These are phyloP conservation scores for Tardiomyces blankii DNA, from an alignment of 1,139 yeast genomes.

Conservation along the genomic window DNA sequence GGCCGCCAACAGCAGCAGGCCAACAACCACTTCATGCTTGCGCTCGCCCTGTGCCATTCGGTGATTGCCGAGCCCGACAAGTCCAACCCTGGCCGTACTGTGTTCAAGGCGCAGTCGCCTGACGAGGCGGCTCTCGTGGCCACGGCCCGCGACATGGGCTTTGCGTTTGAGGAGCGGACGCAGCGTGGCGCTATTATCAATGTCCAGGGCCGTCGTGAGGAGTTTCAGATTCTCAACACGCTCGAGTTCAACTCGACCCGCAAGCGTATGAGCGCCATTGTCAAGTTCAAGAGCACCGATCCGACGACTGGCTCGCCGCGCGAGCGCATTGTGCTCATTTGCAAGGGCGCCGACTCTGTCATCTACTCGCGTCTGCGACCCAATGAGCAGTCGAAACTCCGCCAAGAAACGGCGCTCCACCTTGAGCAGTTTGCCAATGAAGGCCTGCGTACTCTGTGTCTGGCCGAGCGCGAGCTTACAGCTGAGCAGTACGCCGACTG, in stretches of 20 bases:
- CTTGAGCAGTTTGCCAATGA: conserved; percentile 92
- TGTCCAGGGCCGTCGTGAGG: conserved; percentile 61
- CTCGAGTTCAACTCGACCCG: conserved; percentile 86
- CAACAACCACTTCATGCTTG: conserved; percentile 71
- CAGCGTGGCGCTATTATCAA: conserved; percentile 60
- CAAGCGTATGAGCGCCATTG: conserved; percentile 92
- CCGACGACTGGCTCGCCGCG: conserved; percentile 29
- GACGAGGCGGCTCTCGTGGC: conserved; percentile 95
- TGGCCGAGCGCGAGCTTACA: conserved; percentile 70
- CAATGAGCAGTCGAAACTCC: conserved; percentile 28
- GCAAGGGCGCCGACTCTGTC: conserved; percentile 94
- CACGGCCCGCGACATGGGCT: conserved; percentile 89
- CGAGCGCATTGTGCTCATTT: conserved; percentile 45
- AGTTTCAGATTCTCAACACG: conserved; percentile 64
- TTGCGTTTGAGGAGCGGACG: conserved; percentile 64
- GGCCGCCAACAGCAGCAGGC: conserved; percentile 52
- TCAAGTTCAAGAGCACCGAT: conserved; percentile 43
- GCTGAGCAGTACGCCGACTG: conserved; percentile 54
- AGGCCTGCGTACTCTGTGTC: conserved; percentile 88
- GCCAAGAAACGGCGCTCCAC: conserved; percentile 56
- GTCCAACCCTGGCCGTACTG: conserved; percentile 44
- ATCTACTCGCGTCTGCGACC: conserved; percentile 62
- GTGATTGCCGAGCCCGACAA: conserved; percentile 68
- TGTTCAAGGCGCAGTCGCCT: conserved; percentile 92
- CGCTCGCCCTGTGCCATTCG: conserved; percentile 84